Conservation (phyloP, 805 yeast genomes). For the Candida maris region DNA sequence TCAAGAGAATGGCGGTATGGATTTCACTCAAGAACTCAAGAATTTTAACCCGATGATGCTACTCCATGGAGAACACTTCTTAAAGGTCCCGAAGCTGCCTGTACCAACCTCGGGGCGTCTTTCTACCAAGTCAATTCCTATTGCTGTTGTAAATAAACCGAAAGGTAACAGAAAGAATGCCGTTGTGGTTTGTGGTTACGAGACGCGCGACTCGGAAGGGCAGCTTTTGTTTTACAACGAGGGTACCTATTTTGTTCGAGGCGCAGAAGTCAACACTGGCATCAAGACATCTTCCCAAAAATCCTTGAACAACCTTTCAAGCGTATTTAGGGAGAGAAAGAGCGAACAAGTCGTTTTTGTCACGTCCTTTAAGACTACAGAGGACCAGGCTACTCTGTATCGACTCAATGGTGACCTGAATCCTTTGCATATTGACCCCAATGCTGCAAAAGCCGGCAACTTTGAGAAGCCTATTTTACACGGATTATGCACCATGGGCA, state of each 20-base stretch:
- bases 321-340: constrained; percentile 52
- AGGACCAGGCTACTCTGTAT: constrained; percentile 83
- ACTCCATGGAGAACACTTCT: constrained; percentile 93
- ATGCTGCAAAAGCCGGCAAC: constrained; percentile 81
- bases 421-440: constrained; percentile 94
- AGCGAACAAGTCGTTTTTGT: constrained; percentile 61
- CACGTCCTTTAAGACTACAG: constrained; percentile 51
- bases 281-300: constrained; percentile 42
- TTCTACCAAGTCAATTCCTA: constrained; percentile 59
- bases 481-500: constrained; percentile 87
- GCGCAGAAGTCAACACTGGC: constrained; percentile 57
- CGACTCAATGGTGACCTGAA: constrained; percentile 91
- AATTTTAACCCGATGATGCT: constrained; percentile 86
- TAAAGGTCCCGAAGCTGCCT: constrained; percentile 71
- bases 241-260: constrained; percentile 80
- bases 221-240: constrained; percentile 74
- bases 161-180: constrained; percentile 63
- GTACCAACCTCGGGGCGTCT: constrained; percentile 69
- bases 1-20: constrained; percentile 51
- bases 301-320: neutral
- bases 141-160: constrained; percentile 71
- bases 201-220: constrained; percentile 65
- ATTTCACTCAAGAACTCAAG: constrained; percentile 60
- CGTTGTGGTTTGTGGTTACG: constrained; percentile 66
- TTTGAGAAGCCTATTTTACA: constrained; percentile 87